Base-by-base conservation (phyloP, 2,329 filamentous ascomycete genomes). In the Aspergillus ustus region DNA sequence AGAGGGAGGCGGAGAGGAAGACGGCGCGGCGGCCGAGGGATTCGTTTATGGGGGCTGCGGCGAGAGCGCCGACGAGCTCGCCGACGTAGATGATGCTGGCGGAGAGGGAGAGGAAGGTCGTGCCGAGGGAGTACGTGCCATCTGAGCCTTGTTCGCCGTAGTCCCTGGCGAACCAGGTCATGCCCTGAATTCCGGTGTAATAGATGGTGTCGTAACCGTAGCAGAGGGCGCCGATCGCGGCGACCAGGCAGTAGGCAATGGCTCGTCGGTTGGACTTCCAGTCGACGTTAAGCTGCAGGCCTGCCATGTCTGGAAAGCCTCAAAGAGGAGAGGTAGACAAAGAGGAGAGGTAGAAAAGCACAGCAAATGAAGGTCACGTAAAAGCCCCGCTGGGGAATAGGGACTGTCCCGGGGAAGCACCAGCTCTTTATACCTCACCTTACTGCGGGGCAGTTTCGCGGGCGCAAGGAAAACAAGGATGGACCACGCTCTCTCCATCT, bases 1-100 rank as follows among this genome's bases (percentile, higher is more conserved):
- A 75, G 7, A 69, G 22, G 2, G 76, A 73, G 1, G 73, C 76
- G 13, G 67, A 66, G 60, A 72, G 72, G 61, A 78, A 77, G 7
- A 76, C 74, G 2, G 67, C 63, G 53, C 75, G 75, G 19, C 76
- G 72, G 22, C 77, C 77, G 60, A 69, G 73, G 34, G 61, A 54
- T 51, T 78, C 76, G 62, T 78, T 79, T 62, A 78, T 72, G 7
- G 75, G 76, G 2, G 75, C 75, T 11, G 76, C 68, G 5, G 66
- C 40, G 4, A 78, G 62, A 6, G 77, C 72, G 40, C 77, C 77
- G 31, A 77, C 52, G 0, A 77, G 66, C 52, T 79, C 77, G n/a
- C 77, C 77, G 15, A 79, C 73, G 60, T 78, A 76, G 66, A 79
- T 78, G 51, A 73, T 72, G 11, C 74, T 77, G 7, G 76, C 71